Conservation (phyloP, 192 early-diverging fungal species). For the Neocallimastix lanati region DNA sequence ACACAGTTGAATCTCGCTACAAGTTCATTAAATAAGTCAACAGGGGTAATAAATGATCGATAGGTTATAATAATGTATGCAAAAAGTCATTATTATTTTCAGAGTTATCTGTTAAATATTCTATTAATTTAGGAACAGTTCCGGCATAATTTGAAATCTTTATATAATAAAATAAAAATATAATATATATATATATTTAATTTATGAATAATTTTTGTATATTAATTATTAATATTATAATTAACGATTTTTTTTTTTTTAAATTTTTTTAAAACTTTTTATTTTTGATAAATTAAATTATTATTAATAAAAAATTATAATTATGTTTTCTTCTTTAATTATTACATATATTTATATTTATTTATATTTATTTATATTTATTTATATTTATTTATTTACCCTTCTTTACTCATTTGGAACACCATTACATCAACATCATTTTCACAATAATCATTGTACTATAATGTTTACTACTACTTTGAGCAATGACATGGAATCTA, state of each 20-base stretch:
- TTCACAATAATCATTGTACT: background rate
- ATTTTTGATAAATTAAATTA: too few relatives aligned
- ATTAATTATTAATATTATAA: too few relatives aligned
- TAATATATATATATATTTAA: background rate
- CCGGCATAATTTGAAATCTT: conserved; percentile 27
- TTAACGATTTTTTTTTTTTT: too few relatives aligned
- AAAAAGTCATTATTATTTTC: conserved; percentile 23
- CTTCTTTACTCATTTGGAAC: background rate
- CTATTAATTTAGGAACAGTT: conserved; percentile 26
- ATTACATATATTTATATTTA: too few relatives aligned
- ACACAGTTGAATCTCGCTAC: conserved; percentile 22
- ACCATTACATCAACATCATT: background rate
- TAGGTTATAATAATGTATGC: conserved; percentile 27
- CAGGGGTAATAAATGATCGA: conserved; percentile 25
- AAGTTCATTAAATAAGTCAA: conserved; percentile 26
- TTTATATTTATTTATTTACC: too few relatives aligned
- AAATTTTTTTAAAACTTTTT: too few relatives aligned
- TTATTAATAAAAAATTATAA: too few relatives aligned
- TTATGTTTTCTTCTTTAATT: too few relatives aligned
- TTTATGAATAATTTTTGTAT: too few relatives aligned
- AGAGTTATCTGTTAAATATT: conserved; percentile 17
- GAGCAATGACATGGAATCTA: background rate
- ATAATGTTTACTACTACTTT: background rate
- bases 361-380: too few relatives aligned
- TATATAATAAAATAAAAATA: too few relatives aligned